These are phyloP conservation scores for Nicotiana knightiana DNA, from an alignment of 257 asterid genomes.

Conservation along the genomic window DNA sequence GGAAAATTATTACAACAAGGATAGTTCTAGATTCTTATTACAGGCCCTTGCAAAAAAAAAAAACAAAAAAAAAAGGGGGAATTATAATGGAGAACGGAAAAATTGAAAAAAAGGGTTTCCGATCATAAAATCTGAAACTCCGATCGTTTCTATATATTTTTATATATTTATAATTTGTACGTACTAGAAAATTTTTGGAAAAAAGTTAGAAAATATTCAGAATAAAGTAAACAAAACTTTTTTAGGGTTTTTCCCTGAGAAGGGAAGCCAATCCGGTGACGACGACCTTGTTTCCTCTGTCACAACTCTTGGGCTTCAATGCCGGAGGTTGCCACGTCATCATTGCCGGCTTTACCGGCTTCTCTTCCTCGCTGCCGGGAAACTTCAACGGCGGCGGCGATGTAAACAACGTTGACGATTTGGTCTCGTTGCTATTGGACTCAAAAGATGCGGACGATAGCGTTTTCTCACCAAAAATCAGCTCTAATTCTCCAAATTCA, in stretches of 20 bases:
- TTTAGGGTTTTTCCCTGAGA: slow-evolving; percentile 61
- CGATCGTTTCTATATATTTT: slow-evolving; percentile 15
- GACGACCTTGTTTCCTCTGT: slow-evolving; percentile 49
- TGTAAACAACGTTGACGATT: neutral
- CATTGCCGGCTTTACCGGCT: slow-evolving; percentile 17
- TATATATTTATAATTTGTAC: slow-evolving; percentile 26
- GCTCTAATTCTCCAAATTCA: slow-evolving; percentile 53
- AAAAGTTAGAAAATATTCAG: slow-evolving; percentile 23
- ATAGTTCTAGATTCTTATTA: slow-evolving; percentile 18
- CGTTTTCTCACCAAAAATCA: slow-evolving; percentile 54
- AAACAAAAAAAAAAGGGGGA: neutral
- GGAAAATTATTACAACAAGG: slow-evolving; percentile 25
- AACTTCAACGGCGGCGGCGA: slow-evolving; percentile 27
- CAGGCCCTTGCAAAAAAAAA: slow-evolving; percentile 26
- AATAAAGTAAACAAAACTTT: slow-evolving; percentile 18
- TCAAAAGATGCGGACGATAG: too few relatives aligned
- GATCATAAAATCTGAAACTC: slow-evolving; percentile 21
- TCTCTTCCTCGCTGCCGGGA: slow-evolving; percentile 22
- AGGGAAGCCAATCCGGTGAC: slow-evolving; percentile 90
- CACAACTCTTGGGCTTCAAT: slow-evolving; percentile 54
- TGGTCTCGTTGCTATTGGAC: neutral
- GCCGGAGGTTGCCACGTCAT: slow-evolving; percentile 78
- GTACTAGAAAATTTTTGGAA: neutral
- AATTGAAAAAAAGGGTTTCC: slow-evolving; percentile 6
- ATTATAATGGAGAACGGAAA: neutral